Base-by-base conservation (phyloP, 371 early-diverging fungal genomes). In the Mortierella sp. region DNA sequence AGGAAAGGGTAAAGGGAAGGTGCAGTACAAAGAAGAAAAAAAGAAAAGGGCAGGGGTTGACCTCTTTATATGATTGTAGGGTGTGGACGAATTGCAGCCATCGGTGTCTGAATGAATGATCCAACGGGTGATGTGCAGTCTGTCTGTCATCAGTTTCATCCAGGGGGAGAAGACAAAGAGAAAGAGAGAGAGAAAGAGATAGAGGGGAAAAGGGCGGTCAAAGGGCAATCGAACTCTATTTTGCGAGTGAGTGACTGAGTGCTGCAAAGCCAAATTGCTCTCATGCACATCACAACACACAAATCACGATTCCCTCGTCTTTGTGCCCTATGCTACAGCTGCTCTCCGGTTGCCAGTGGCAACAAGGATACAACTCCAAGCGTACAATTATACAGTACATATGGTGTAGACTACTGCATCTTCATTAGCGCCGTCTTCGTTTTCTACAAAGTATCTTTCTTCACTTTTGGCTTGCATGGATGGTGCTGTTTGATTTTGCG, bases 1-100 rank as follows among this genome's bases (percentile, higher is more conserved):
- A 72, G 77, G 72, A 90, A 72, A 72, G 89, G 80, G 80, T 80
- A 80, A 26, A 75, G 75, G 31, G 42, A 71, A 52, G 55, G 52
- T n/a, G 28, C 50, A 54, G 44, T 52, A 31, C 26, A 55, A 44
- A 55, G 74, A 47, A 48, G 34, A 55, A 50, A 13, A 50, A 65
- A 63, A 48, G 44, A 54, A 24, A 21, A 24, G 50, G 42, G 68
- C 24, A 42, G 28, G 31, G 16, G 19, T 28, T 34, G 63, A 0
- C 34, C 68, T 0, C 38, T 60, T 42, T 38, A 24, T 38, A 38
- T 31, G 10, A 47, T 44, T 3, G 10, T 11, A 11, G 2, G n/a
- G 8, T 38, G 42, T 38, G 42, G 5, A 50, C 16, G 9, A 60
- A 26, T 58, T 57, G 5, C 42, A 13, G 7, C 14, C 60, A 31